Base-by-base conservation (phyloP, 163 green algal species). In the Chlorella variabilis region DNA sequence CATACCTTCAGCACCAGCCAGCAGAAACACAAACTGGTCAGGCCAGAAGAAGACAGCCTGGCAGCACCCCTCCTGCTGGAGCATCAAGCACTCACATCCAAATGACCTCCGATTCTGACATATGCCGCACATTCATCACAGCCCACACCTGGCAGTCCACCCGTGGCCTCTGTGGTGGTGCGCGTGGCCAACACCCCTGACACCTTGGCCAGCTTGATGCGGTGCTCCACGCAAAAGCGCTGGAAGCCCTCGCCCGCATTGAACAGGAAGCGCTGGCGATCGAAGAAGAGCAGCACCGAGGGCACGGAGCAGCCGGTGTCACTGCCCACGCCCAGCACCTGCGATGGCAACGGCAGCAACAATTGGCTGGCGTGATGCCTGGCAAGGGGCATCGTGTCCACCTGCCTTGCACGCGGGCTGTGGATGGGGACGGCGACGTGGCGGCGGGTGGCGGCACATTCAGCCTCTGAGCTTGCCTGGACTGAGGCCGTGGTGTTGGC, bases 231-330 rank as follows among this genome's bases (percentile, higher is more conserved):
- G 59, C 93, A 96, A 70, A 95, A 94, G 13, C 96, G 89, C 87
- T 99, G 96, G 54, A 98, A 94, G 17, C 96, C 95, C 88, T 99
- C 96, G 0, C 95, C 96, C 31, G 91, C 93, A 83, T 98, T 98
- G 91, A 99, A 99, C 31, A 98, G 75, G 77, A 95, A 98, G 29
- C 92, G 89, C 67, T 93, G 86, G 38, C 90, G 90, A 86, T 97
- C 92, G 59, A 97, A 94, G 71, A 96, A 93, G 5, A 98, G 90
- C 39, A 98, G 86, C 18, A 94, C 87, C 11, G 90, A 95, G 15
- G 94, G 93, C 56, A 84, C 86, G 23, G 84, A 86, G 66, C 91
- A 84, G 74, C 89, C 88, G 27, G 91, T 90, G 59, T 97, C 93
- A 23, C 86, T 83, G 54, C 85, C 89, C 29, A 88, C 61, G 5